Evolutionary conservation across 169 alveolate species (phyloP).

Genomic region (Plasmodium billcollinsi): DNA sequence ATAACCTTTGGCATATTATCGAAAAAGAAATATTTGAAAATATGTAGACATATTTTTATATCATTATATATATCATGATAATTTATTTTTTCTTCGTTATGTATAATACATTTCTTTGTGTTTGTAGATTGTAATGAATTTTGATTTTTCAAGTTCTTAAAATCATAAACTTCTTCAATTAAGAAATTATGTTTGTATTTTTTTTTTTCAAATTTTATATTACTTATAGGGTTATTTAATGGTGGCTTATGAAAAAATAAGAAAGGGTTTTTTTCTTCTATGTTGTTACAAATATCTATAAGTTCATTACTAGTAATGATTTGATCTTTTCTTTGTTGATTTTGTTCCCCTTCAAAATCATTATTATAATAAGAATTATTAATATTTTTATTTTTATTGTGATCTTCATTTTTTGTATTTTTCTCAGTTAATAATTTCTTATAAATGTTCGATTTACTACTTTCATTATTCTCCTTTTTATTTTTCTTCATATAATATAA

Average conservation of each 20-base stretch:
- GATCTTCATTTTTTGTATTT: neutral
- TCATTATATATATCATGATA: slow-evolving; percentile 5
- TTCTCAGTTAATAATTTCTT: neutral
- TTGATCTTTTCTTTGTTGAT: neutral
- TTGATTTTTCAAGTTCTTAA: slow-evolving; percentile 6
- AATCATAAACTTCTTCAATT: slow-evolving; percentile 63
- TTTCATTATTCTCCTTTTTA: neutral
- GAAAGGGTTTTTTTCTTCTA: slow-evolving; percentile 20
- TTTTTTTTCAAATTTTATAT: slow-evolving; percentile 36
- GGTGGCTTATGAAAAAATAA: slow-evolving; percentile 17
- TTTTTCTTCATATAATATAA: slow-evolving; percentile 17
- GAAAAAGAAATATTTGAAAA: neutral
- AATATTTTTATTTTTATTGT: neutral
- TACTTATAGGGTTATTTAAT: neutral
- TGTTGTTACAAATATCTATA: slow-evolving; percentile 13
- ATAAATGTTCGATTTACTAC: neutral
- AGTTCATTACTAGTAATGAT: slow-evolving; percentile 30
- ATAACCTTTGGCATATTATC: slow-evolving; percentile 4
- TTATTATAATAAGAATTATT: neutral
- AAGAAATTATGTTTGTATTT: slow-evolving; percentile 36
- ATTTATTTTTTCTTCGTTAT: neutral
- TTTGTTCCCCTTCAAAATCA: neutral
- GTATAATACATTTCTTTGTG: slow-evolving; percentile 1
- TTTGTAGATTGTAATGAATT: neutral
- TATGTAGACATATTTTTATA: neutral